Base-by-base conservation (phyloP, 1,139 yeast species). In the Saccharomyces pastorianus region DNA sequence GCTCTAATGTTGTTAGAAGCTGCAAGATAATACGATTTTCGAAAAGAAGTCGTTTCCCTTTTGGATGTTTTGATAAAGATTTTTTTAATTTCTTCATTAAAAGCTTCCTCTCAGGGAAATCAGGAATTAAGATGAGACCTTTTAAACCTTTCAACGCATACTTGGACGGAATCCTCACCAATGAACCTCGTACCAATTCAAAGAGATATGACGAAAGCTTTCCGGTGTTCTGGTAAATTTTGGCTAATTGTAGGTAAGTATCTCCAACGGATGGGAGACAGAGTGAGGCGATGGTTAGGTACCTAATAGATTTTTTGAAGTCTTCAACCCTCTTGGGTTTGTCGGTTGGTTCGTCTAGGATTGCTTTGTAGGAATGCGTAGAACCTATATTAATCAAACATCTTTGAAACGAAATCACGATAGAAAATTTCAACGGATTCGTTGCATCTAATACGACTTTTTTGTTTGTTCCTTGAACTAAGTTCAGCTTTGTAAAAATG, bases 251-350 rank as follows among this genome's bases (percentile, higher is more conserved):
- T 32, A 66, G 57, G 61, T 81, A 81, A 1, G 88, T 83, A 61
- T 83, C 89, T 55, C 85, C 85, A 55, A 82, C 73, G 0, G 88
- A 80, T 1, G 90, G 91, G 44, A 84, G 68, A 27, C 84, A 68
- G 42, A 78, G 62, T 38, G 82, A 77, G 26, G 88, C 82, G 46
- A 73, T 65, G 53, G 78, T 75, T 58, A 82, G 80, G 60, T 75
- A 76, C 58, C 76, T 75, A 25, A 80, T 66, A 0, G 87, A 73
- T 67, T 64, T 76, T 65, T 67, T 70, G 63, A 68, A 75, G 61
- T 62, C 76, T 57, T 70, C 75, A 51, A 63, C 69, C 9, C 34
- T 23, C 53, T 65, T 74, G 60, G 66, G 72, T 58, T 65, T 58
- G 62, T 79, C 66, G 75, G 73, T 62, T 69, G 79, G 6, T 71